These are phyloP conservation scores for Diaporthe longicolla DNA, from an alignment of 2,329 filamentous ascomycete genomes.

Conservation along the genomic window DNA sequence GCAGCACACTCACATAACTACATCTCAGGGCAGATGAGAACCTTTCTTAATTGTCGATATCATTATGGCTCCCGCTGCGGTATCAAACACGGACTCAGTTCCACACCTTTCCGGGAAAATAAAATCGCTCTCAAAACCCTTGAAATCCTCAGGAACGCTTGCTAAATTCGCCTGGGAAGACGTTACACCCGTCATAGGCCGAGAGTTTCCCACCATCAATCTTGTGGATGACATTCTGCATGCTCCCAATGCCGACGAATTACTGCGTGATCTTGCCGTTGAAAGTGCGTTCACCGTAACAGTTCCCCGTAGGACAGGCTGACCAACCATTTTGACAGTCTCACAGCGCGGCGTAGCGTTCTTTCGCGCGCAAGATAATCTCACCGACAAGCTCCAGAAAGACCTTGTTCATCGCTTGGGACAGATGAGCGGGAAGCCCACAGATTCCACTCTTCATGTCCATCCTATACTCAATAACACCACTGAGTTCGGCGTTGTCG, in stretches of 20 bases:
- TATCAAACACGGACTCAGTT: background rate
- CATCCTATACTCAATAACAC: conserved; percentile 60
- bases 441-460: conserved; percentile 61
- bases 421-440: conserved; percentile 63
- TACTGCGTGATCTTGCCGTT: conserved; percentile 41
- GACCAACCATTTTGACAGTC: conserved; percentile 50
- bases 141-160: conserved; percentile 38
- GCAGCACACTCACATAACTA: background rate
- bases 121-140: conserved; percentile 32
- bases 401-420: conserved; percentile 62
- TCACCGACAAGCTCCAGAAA: conserved; percentile 62
- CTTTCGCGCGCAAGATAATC: conserved; percentile 61
- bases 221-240: conserved; percentile 40
- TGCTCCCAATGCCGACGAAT: conserved; percentile 31
- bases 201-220: conserved; percentile 39
- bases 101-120: background rate
- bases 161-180: conserved; percentile 38
- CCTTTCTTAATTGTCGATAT: background rate
- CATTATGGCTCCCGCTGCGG: background rate
- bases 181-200: conserved; percentile 40
- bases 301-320: background rate
- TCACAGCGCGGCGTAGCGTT: conserved; percentile 66
- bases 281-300: conserved; percentile 39
- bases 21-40: fast-evolving
- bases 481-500: conserved; percentile 55